phyloP scores from a whole-genome alignment of 169 alveolate genomes.

The Hepatocystis sp. region DNA sequence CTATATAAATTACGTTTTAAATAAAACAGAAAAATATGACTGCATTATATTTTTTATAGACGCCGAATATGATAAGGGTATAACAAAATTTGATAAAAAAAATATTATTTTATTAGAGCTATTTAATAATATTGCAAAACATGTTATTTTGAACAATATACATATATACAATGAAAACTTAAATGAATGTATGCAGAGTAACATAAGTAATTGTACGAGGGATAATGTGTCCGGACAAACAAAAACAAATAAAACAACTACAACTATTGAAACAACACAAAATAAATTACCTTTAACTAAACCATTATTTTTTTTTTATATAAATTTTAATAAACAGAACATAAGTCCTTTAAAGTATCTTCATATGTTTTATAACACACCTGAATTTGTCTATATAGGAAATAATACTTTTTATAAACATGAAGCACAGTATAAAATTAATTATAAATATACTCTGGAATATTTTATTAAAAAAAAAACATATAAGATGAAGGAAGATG shows the following conservation, averaged over 20 bases:
- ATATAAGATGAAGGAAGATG: not conserved
- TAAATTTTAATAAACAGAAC: conserved; percentile 18
- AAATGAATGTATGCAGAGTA: too few relatives aligned
- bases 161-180: conserved; percentile 27
- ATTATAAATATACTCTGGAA: conserved; percentile 5
- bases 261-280: too few relatives aligned
- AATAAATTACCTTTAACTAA: too few relatives aligned
- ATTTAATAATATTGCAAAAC: conserved; percentile 26
- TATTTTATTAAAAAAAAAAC: conserved; percentile 27
- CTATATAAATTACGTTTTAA: conserved; percentile 51
- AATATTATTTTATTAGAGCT: conserved; percentile 23
- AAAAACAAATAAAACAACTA: too few relatives aligned
- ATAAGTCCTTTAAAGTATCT: conserved; percentile 30
- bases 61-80: conserved; percentile 22
- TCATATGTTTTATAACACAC: conserved; percentile 13
- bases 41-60: conserved; percentile 46
- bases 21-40: conserved; percentile 29
- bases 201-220: too few relatives aligned
- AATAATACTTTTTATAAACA: conserved; percentile 10
- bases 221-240: too few relatives aligned
- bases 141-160: conserved; percentile 6
- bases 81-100: conserved; percentile 39
- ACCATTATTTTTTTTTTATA: conserved; percentile 54
- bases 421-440: not conserved
- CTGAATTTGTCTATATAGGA: conserved; percentile 31